A percentile compares a stretch with the other conserved stretches of the same genome.
Evolutionary conservation across 192 early-diverging fungal species (phyloP).

Genomic region (Coemansia biformis): DNA sequence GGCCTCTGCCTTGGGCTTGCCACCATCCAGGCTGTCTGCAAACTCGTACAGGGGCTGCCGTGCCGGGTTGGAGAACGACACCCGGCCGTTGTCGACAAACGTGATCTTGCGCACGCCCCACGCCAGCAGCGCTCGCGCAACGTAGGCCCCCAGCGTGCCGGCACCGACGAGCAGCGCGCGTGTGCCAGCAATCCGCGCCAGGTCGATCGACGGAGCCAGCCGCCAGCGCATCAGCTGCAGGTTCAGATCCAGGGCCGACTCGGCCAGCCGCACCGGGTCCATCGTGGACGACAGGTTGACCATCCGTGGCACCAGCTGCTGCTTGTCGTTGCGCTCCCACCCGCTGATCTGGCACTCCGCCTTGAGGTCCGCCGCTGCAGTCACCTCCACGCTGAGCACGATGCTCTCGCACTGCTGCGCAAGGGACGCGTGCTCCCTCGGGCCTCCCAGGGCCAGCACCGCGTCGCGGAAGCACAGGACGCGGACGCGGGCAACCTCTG

Average conservation of each 20-base stretch:
- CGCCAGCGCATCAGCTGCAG: slow-evolving; percentile 98
- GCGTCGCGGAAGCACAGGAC: slow-evolving; percentile 45
- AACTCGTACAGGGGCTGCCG: slow-evolving; percentile 91
- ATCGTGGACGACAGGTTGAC: slow-evolving; percentile 82
- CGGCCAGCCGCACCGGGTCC: slow-evolving; percentile 81
- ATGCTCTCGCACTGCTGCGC: slow-evolving; percentile 33
- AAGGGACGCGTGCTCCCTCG: background rate
- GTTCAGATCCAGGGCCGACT: slow-evolving; percentile 88
- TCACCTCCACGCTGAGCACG: slow-evolving; percentile 26
- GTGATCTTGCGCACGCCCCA: slow-evolving; percentile 95
- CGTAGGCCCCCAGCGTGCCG: slow-evolving; percentile 93
- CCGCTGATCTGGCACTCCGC: slow-evolving; percentile 57
- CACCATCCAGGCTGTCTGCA: slow-evolving; percentile 82
- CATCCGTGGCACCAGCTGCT: slow-evolving; percentile 74
- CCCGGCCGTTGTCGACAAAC: slow-evolving; percentile 86
- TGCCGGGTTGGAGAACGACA: slow-evolving; percentile 95
- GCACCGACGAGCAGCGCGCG: slow-evolving; percentile 87
- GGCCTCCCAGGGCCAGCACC: background rate
- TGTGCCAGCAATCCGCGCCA: slow-evolving; percentile 71
- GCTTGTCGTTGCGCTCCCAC: slow-evolving; percentile 84
- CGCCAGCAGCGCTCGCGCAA: slow-evolving; percentile 75
- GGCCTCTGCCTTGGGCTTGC: slow-evolving; percentile 77
- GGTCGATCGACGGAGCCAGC: slow-evolving; percentile 72
- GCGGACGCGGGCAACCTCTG: slow-evolving; percentile 2
- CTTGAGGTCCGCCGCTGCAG: slow-evolving; percentile 7